A percentile compares a stretch with the other conserved stretches of the same genome.
Conservation (phyloP, 2,329 filamentous ascomycete genomes). For the Pyrenophora tritici-repentis region DNA sequence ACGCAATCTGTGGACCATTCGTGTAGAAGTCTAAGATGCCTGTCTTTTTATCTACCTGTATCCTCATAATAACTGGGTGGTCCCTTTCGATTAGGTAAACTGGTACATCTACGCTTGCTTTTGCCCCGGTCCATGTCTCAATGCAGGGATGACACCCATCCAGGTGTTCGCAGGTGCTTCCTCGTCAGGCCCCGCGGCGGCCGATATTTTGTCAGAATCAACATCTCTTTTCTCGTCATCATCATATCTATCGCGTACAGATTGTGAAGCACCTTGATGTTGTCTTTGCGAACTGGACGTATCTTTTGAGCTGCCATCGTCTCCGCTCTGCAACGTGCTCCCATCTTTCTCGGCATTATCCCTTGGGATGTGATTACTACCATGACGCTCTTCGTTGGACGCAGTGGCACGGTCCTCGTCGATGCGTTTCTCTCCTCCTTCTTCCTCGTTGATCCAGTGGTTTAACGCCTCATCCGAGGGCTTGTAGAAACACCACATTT, state of each 20-base stretch:
- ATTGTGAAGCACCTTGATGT: slow-evolving; percentile 1
- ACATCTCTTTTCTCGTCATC: slow-evolving; percentile 2
- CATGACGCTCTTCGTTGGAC: not conserved
- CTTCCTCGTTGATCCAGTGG: slow-evolving; percentile 31
- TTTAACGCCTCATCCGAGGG: slow-evolving; percentile 34
- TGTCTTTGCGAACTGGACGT: not conserved
- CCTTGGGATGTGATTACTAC: not conserved
- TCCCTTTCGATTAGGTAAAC: not conserved
- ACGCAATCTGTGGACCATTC: no score
- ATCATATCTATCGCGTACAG: slow-evolving; percentile 10
- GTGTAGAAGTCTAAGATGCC: no score
- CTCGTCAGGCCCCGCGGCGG: slow-evolving; percentile 7
- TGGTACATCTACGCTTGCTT: not conserved
- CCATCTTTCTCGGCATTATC: slow-evolving; percentile 7
- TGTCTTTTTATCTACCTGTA: no score
- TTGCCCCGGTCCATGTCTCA: slow-evolving; percentile 14
- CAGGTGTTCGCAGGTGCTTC: slow-evolving; percentile 15
- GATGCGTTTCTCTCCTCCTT: slow-evolving; percentile 25
- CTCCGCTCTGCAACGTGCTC: slow-evolving; percentile 7
- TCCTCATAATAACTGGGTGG: no score
- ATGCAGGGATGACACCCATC: slow-evolving; percentile 15
- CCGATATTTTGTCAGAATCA: not conserved
- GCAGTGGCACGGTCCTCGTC: slow-evolving; percentile 20
- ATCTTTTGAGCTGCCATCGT: not conserved
- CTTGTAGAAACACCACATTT: slow-evolving; percentile 60